Base-by-base conservation (phyloP, 768 basidiomycete species). In the Mycena polygramma region DNA sequence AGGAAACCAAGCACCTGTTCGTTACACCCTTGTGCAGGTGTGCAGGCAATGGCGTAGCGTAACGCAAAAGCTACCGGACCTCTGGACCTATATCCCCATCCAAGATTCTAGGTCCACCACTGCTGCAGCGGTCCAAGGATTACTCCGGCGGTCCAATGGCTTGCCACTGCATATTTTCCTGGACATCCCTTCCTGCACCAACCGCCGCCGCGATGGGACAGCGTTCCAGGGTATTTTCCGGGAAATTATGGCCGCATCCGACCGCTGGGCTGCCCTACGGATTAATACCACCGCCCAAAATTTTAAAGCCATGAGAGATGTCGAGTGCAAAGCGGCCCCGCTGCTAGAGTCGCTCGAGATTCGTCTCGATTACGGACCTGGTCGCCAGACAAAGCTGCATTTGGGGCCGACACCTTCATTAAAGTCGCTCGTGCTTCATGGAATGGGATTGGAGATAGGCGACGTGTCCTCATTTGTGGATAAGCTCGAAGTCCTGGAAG, bases 141-240 rank as follows among this genome's bases (percentile, higher is more conserved):
- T 55, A 37, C 36, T 55, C 54, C 54, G 54, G 54, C 54, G 54
- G 39, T 55, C 54, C 54, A 55, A 55, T 36, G 36, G 54, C 54
- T 39, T 39, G 54, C 54, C 54, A 55, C 36, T 55, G 54, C 36
- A 55, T 55, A 55, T 55, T 55, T 55, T 55, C 36, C 39, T 55
- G 37, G 22, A 55, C n/a, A 55, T 55, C n/a, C 54, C 54, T 13
- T n/a, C 22, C 54, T 22, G 7, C 39, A 37, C 39, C 54, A 55
- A 55, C 39, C 54, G 37, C 54, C 36, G 20, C 39, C 54, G 36
- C 54, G 54, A 55, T 55, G 54, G 36, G 36, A 55, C 54, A 55
- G 54, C 36, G 39, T 55, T 55, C 54, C 54, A 39, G 54, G 37
- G 20, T 39, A 55, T 55, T 22, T 55, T 55, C 39, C 54, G 39